phyloP scores from a whole-genome alignment of 305 asterid genomes.

The Petunia hybrid region DNA sequence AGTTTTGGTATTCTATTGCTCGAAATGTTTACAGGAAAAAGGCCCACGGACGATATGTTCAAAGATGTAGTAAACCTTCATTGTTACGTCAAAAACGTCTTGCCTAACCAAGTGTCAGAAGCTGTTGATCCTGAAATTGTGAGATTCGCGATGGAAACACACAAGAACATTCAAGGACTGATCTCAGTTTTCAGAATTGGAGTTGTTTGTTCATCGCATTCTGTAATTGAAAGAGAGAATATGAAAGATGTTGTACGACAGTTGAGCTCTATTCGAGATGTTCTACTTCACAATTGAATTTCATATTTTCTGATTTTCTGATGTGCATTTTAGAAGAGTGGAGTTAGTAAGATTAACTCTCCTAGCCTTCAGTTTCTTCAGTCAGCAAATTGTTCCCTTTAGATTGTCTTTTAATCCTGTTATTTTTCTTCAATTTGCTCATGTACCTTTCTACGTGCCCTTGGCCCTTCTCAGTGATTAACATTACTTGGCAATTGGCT shows the following conservation, averaged over 20 bases:
- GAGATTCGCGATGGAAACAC: not conserved
- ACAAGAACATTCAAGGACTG: not conserved
- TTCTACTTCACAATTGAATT: not conserved
- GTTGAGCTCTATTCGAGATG: conserved; percentile 3
- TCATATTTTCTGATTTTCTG: not conserved
- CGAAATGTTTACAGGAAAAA: not conserved
- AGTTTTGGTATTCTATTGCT: conserved; percentile 20
- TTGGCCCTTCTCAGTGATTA: too few species aligned
- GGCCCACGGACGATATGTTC: conserved; percentile 18
- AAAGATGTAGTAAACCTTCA: conserved; percentile 13
- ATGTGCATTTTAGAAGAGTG: not conserved
- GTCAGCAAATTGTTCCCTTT: not conserved
- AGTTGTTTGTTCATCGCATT: conserved; percentile 10
- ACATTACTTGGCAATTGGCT: not conserved
- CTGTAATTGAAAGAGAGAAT: conserved; percentile 3
- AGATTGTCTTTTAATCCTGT: too few species aligned
- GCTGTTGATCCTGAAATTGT: conserved; percentile 1
- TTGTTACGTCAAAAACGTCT: conserved; percentile 24
- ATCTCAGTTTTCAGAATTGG: not conserved
- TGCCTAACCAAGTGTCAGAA: not conserved
- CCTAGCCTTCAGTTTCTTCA: not conserved
- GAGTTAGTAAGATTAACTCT: not conserved
- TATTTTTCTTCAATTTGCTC: not conserved
- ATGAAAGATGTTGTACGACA: conserved; percentile 4
- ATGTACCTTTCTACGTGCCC: too few species aligned